Percentiles rank a stretch among this genome's conserved stretches.
phyloP scores from a whole-genome alignment of 306 rosid genomes.

The Cucurbita pepo region DNA sequence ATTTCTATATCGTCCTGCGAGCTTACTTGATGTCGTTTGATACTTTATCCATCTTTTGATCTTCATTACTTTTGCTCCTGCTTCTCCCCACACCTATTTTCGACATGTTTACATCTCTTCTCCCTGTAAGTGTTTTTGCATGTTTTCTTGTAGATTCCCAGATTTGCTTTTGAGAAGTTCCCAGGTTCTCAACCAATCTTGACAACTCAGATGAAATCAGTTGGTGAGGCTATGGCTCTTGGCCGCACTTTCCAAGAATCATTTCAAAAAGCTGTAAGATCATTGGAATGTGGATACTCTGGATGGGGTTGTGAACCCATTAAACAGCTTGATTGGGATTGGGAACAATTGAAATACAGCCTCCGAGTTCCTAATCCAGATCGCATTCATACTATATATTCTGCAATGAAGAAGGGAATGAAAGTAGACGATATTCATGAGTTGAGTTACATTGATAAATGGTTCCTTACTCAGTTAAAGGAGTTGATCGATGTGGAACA shows the following conservation, averaged over 20 bases:
- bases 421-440: constrained; percentile 63
- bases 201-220: constrained; percentile 97
- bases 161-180: constrained; percentile 92
- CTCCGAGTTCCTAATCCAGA: constrained; percentile 92
- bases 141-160: constrained; percentile 61
- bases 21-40: neutral
- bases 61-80: neutral
- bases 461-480: constrained; percentile 84
- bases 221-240: constrained; percentile 91
- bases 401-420: constrained; percentile 97
- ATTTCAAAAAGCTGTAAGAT: constrained; percentile 86
- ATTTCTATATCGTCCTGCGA: neutral
- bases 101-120: neutral
- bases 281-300: constrained; percentile 66
- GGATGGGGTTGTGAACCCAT: constrained; percentile 82
- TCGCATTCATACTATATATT: constrained; percentile 75
- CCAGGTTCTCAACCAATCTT: constrained; percentile 90
- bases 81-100: neutral
- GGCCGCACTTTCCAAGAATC: constrained; percentile 96
- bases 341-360: constrained; percentile 77
- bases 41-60: neutral
- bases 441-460: constrained; percentile 66
- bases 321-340: constrained; percentile 75
- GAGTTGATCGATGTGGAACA: constrained; percentile 78
- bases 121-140: neutral